A percentile compares a stretch with the other conserved stretches of the same genome.
These are phyloP conservation scores for Blastocladiella britannica DNA, from an alignment of 192 early-diverging fungal genomes.

Conservation along the genomic window DNA sequence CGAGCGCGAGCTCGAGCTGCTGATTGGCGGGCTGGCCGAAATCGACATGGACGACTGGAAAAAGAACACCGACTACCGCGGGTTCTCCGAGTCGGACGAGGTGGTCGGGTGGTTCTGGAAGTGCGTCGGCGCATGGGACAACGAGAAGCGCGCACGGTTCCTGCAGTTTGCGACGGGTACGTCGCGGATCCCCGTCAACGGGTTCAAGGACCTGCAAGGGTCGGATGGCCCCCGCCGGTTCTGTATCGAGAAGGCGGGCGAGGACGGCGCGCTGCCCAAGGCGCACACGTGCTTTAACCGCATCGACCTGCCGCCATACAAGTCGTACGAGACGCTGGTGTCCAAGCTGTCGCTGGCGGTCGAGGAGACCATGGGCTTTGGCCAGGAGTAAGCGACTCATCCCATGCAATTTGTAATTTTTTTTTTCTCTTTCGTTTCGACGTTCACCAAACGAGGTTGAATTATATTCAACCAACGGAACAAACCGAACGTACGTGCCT, in stretches of 20 bases:
- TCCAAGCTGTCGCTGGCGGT: constrained; percentile 76
- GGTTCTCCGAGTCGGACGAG: constrained; percentile 91
- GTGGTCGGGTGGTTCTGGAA: constrained; percentile 95
- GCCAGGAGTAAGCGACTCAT: constrained; percentile 58
- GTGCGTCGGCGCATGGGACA: constrained; percentile 66
- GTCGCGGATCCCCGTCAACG: constrained; percentile 92
- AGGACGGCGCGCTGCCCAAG: constrained; percentile 68
- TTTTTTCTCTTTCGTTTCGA: no score
- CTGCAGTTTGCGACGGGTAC: constrained; percentile 97
- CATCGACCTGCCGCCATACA: constrained; percentile 85
- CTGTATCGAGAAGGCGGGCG: constrained; percentile 79
- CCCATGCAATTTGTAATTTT: no score
- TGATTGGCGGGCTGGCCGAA: constrained; percentile 90
- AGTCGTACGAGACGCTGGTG: constrained; percentile 48
- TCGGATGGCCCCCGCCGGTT: constrained; percentile 87
- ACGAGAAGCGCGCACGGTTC: constrained; percentile 81
- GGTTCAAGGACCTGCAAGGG: constrained; percentile 95
- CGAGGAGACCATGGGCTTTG: constrained; percentile 90
- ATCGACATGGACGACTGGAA: constrained; percentile 98
- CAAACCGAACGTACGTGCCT: no score
- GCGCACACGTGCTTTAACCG: constrained; percentile 96
- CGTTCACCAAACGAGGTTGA: no score
- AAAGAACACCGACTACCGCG: constrained; percentile 93
- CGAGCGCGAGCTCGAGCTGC: constrained; percentile 88
- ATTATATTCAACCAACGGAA: no score